These are phyloP conservation scores for Dinochytrium kinnereticum DNA, from an alignment of 371 early-diverging fungal species.

Conservation along the genomic window DNA sequence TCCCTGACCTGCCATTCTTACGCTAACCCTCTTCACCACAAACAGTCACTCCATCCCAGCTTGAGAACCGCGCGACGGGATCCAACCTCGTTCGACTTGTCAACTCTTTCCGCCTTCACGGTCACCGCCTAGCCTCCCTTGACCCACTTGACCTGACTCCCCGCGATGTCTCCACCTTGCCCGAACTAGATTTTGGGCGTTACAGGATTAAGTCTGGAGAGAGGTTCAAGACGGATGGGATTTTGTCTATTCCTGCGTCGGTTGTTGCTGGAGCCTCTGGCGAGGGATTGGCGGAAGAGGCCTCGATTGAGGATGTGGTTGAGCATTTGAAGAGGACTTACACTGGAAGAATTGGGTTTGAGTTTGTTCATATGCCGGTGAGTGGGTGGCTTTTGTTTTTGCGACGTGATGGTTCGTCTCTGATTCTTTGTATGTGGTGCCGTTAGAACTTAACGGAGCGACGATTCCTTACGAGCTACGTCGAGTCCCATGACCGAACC, in stretches of 20 bases:
- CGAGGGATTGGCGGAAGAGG: slow-evolving; percentile 54
- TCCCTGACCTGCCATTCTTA: neutral
- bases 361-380: slow-evolving; percentile 91
- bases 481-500: slow-evolving; percentile 75
- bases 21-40: neutral
- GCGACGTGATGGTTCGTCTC: neutral
- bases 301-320: slow-evolving; percentile 71
- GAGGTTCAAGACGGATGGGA: slow-evolving; percentile 72
- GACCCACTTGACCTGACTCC: slow-evolving; percentile 86
- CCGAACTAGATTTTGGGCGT: slow-evolving; percentile 80
- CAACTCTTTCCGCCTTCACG: slow-evolving; percentile 80
- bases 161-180: slow-evolving; percentile 60
- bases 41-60: slow-evolving; percentile 55
- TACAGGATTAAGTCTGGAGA: slow-evolving; percentile 70
- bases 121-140: slow-evolving; percentile 83
- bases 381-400: slow-evolving; percentile 17
- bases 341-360: slow-evolving; percentile 88
- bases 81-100: slow-evolving; percentile 87
- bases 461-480: slow-evolving; percentile 86
- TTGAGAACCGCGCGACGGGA: slow-evolving; percentile 79
- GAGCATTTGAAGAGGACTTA: slow-evolving; percentile 77
- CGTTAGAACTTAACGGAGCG: slow-evolving; percentile 79
- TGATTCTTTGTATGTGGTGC: neutral
- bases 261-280: slow-evolving; percentile 34
- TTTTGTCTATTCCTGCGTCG: slow-evolving; percentile 62